Percentiles rank a stretch among this genome's conserved stretches.
These are phyloP conservation scores for Pyrenophora seminiperda DNA, from an alignment of 2,329 filamentous ascomycete species.

Conservation along the genomic window DNA sequence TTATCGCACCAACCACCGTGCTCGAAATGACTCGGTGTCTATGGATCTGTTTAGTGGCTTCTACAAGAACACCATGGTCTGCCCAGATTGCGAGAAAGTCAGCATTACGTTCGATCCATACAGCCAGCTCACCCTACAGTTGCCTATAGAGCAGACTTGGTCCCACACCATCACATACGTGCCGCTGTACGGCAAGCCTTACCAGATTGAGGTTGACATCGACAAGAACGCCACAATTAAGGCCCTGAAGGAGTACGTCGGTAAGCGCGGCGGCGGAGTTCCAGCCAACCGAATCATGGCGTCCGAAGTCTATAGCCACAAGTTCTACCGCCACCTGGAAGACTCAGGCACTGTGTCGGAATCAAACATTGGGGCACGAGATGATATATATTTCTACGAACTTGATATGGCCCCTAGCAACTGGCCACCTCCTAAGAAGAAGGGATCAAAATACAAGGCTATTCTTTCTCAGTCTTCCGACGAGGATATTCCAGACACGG, in stretches of 20 bases:
- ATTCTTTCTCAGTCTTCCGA: slow-evolving; percentile 53
- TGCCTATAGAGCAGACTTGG: slow-evolving; percentile 87
- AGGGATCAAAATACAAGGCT: slow-evolving; percentile 51
- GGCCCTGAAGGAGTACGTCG: slow-evolving; percentile 67
- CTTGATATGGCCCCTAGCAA: slow-evolving; percentile 81
- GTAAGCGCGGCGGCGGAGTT: slow-evolving; percentile 59
- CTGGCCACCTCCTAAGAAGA: slow-evolving; percentile 64
- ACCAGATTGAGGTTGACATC: slow-evolving; percentile 77
- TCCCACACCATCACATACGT: slow-evolving; percentile 75
- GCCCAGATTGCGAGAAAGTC: slow-evolving; percentile 88
- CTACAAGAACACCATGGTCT: slow-evolving; percentile 97
- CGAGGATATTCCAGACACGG: slow-evolving; percentile 58
- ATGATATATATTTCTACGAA: slow-evolving; percentile 75
- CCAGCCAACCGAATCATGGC: slow-evolving; percentile 70
- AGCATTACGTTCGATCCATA: slow-evolving; percentile 99
- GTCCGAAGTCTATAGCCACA: slow-evolving; percentile 79
- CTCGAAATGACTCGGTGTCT: slow-evolving; percentile 91
- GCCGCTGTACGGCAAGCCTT: slow-evolving; percentile 72
- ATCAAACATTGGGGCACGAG: slow-evolving; percentile 64
- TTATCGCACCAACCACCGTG: slow-evolving; percentile 90
- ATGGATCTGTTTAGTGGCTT: slow-evolving; percentile 93
- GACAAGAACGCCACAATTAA: slow-evolving; percentile 75
- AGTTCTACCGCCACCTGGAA: slow-evolving; percentile 85
- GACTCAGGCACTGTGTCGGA: slow-evolving; percentile 70
- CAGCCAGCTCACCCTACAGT: slow-evolving; percentile 87